phyloP scores from a whole-genome alignment of 495 filamentous ascomycete species.

The Hypoxylon crocopeplum region DNA sequence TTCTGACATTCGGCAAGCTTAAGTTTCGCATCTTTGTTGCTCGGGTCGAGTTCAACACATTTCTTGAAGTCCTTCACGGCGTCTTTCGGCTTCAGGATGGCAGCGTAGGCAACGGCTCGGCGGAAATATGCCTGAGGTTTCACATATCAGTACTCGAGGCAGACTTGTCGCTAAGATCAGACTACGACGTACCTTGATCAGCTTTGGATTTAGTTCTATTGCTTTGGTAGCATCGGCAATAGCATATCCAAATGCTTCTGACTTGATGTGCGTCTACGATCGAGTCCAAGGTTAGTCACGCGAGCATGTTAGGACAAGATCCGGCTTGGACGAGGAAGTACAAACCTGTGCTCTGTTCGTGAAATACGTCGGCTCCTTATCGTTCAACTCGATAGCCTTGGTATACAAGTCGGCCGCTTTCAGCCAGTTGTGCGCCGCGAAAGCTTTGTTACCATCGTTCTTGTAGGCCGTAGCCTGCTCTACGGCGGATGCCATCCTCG shows the following conservation, averaged over 20 bases:
- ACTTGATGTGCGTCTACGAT: constrained; percentile 85
- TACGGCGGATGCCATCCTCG: constrained; percentile 35
- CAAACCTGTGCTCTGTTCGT: constrained; percentile 92
- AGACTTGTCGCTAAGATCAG: background rate
- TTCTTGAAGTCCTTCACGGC: constrained; percentile 92
- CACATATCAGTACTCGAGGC: constrained; percentile 3
- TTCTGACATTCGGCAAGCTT: constrained; percentile 93
- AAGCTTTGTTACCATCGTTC: constrained; percentile 92
- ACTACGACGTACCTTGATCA: constrained; percentile 71
- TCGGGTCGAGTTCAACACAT: constrained; percentile 83
- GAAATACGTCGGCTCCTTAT: constrained; percentile 86
- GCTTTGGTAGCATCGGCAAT: constrained; percentile 93
- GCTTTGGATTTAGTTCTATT: constrained; percentile 85
- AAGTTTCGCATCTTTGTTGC: constrained; percentile 87
- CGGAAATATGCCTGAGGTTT: constrained; percentile 85
- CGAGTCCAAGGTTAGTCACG: constrained; percentile 50
- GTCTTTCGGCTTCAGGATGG: constrained; percentile 84
- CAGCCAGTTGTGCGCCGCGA: constrained; percentile 86
- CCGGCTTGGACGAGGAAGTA: constrained; percentile 8
- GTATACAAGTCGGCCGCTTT: constrained; percentile 85
- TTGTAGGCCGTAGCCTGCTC: constrained; percentile 84
- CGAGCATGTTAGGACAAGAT: constrained; percentile 40
- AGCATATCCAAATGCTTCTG: constrained; percentile 91
- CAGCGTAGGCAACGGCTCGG: constrained; percentile 86
- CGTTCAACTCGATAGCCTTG: constrained; percentile 86